A percentile compares a stretch with the other conserved stretches of the same genome.
These are phyloP conservation scores for Boletus eberwhitei DNA, from an alignment of 768 basidiomycete species.

Conservation along the genomic window DNA sequence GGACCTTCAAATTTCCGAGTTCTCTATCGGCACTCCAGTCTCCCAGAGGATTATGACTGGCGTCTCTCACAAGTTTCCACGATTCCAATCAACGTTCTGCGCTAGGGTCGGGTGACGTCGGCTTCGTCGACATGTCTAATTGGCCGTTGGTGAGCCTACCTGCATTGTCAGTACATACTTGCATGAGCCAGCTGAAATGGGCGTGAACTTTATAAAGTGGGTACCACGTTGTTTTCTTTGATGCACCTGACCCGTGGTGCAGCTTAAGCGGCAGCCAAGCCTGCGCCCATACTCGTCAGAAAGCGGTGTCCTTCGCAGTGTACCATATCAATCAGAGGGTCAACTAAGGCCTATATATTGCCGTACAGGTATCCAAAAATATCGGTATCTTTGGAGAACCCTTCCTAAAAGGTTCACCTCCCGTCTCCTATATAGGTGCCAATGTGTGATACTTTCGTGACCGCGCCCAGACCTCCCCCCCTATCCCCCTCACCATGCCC, in stretches of 20 bases:
- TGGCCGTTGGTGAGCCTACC: background rate
- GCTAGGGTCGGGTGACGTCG: background rate
- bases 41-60: background rate
- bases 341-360: background rate
- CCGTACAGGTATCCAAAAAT: background rate
- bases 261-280: background rate
- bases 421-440: background rate
- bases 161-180: background rate
- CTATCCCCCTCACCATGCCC: conserved; percentile 1
- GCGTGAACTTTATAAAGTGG: background rate
- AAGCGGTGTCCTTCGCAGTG: background rate
- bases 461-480: background rate
- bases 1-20: background rate
- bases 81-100: background rate
- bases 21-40: background rate
- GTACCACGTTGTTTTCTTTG: background rate
- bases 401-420: background rate
- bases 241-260: background rate
- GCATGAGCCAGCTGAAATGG: background rate
- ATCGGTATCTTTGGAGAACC: too few species aligned
- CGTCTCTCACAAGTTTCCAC: background rate
- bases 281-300: background rate
- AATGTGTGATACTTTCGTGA: background rate
- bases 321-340: too few species aligned
- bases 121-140: background rate